Evolutionary conservation across 768 basidiomycete species (phyloP).

Genomic region (Antrodiella citrinella): DNA sequence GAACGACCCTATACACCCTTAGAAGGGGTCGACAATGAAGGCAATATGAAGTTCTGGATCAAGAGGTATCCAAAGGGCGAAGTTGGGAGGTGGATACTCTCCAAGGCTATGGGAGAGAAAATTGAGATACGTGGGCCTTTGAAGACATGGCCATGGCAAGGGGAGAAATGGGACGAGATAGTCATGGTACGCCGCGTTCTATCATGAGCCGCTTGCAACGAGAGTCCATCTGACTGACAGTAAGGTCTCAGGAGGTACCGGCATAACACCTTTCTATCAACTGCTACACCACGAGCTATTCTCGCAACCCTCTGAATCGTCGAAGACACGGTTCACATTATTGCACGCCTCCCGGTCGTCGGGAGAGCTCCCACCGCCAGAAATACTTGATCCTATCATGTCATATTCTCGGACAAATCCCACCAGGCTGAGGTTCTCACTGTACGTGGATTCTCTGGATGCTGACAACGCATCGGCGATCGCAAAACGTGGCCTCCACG

Average conservation of each 20-base stretch:
- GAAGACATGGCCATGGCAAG: constrained; percentile 51
- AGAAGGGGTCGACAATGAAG: constrained; percentile 57
- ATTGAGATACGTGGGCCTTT: constrained; percentile 76
- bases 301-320: constrained; percentile 9
- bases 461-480: constrained; percentile 3
- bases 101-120: constrained; percentile 54
- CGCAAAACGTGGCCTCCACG: constrained; percentile 19
- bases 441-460: constrained; percentile 52
- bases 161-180: constrained; percentile 68
- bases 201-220: not conserved
- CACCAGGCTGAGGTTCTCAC: constrained; percentile 42
- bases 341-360: constrained; percentile 61
- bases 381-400: constrained; percentile 46
- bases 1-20: constrained; percentile 82
- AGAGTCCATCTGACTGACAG: not conserved
- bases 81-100: constrained; percentile 77
- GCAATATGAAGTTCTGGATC: constrained; percentile 71
- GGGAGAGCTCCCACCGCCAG: constrained; percentile 61
- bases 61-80: constrained; percentile 74
- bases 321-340: constrained; percentile 55
- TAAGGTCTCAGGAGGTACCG: constrained; percentile 83
- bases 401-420: constrained; percentile 42
- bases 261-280: constrained; percentile 81
- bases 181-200: constrained; percentile 48
- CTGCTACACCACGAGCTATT: constrained; percentile 51